Base-by-base conservation (phyloP, 257 asterid genomes). In the Thymus mandschuricus region DNA sequence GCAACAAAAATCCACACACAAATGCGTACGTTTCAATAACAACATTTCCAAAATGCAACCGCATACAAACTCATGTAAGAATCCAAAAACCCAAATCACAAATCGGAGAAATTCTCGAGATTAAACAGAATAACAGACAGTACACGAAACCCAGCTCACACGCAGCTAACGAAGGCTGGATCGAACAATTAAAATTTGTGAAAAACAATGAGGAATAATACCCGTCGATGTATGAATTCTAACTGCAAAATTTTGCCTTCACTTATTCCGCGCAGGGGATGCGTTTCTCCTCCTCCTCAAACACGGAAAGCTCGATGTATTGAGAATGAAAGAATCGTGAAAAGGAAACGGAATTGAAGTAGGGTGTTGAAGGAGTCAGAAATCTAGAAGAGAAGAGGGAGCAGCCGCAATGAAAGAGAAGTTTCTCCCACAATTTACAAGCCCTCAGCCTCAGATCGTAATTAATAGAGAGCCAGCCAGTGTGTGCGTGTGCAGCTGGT, bases 361-460 rank as follows among this genome's bases (percentile, higher is more conserved):
- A 1, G 9, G 40, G 69, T 63, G 54, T 71, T 55, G 78, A 71
- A 66, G 4, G 73, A 30, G 64, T 75, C 40, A 28, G 57, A 51
- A 76, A 63, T 7, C 31, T 62, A 15, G 78, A 72, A 27, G 8
- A 52, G 64, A 66, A 58, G 63, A 57, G 12, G 71, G 45, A 63
- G 70, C n/a, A 58, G 73, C 66, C 56, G 71, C 74, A 54, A 40
- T 21, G 75, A 74, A 64, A 65, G 52, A 57, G 73, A 63, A 60
- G 75, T 54, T 28, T 71, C 64, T 4, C 60, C 64, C 61, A 70
- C 52, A 43, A 21, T 21, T 46, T 52, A 49, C 43, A 10, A 63
- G 64, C 63, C 71, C 74, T 38, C 58, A 38, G 68, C 21, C 44
- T 61, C 58, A 38, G 68, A 68, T 64, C 52, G 33, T 57, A 45